Evolutionary conservation across 208 protist species (phyloP), one percentile per base, ranked within the genome.

Genomic region (Acanthamoeba polyphaga): DNA sequence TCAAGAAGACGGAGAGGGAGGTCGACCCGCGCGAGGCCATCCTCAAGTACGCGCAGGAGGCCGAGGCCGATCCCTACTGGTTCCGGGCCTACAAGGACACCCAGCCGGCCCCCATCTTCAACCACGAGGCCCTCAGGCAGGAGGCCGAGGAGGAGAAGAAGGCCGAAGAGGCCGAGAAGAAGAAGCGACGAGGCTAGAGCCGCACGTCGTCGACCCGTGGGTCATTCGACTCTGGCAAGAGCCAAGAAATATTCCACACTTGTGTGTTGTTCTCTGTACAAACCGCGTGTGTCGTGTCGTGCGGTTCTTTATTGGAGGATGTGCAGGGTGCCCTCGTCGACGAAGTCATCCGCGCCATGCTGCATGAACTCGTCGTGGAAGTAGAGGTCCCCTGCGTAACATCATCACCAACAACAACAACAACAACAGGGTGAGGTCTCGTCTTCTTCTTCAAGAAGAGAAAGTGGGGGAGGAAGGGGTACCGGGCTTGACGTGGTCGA

Each of bases 1-100:
- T 92, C 64, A 78, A 70, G 38, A 92, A 92, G 62, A 92, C 55
- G n/a, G 64, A 92, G 27, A 15, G 76, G 7, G 76, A 88, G 43
- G 72, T 60, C 32, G 92, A 95, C 55, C 92, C 92, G 24, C 70
- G 92, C 60, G 92, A 95, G 49, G 92, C 92, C 43, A 88, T 95
- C 55, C 74, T 95, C 9, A 27, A 43, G 8, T 88, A 74, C 51
- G 92, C 70, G 7, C n/a, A 95, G 74, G 60, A 84, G 55, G 92
- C 70, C 9, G 70, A 70, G 74, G 34, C 15, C 24, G 92, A 88
- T n/a, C 74, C 76, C 15, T 94, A 84, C 68, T 94, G 51, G 68
- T 72, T 88, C 74, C 55, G 51, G 51, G 90, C 64, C 32, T 94
- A 94, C 53, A 17, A 53, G 32, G 55, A 24, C 46, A 95, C 92